Evolutionary conservation across 2,329 filamentous ascomycete species (phyloP).

Genomic region (Fusarium clavum): DNA sequence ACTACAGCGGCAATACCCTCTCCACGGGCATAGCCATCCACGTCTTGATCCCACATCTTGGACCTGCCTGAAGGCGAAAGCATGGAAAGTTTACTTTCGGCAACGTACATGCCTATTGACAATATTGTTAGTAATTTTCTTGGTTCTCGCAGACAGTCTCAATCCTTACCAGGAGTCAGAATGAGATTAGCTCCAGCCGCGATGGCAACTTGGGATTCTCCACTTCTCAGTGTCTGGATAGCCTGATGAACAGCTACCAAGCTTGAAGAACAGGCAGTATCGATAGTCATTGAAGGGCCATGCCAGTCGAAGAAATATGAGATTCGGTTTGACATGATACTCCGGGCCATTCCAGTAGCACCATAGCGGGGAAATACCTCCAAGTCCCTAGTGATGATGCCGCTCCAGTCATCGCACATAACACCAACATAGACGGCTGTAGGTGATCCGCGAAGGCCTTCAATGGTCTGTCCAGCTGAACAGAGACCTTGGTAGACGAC

Average conservation of each 20-base stretch:
- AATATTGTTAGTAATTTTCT: too few species aligned
- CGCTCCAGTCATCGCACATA: background rate
- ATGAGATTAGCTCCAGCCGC: constrained; percentile 2
- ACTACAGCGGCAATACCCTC: background rate
- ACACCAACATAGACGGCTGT: background rate
- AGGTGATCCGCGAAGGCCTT: background rate
- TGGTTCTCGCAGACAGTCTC: too few species aligned
- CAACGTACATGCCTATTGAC: too few species aligned
- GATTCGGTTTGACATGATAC: background rate
- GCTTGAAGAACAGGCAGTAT: background rate
- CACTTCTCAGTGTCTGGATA: background rate
- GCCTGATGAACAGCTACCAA: constrained; percentile 4
- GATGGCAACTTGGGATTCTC: background rate
- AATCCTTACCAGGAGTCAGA: background rate
- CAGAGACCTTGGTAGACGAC: background rate
- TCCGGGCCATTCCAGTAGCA: background rate
- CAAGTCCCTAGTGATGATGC: background rate
- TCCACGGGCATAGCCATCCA: background rate
- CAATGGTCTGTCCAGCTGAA: background rate
- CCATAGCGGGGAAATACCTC: background rate
- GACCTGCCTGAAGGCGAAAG: background rate
- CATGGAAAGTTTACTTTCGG: background rate
- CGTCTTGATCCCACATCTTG: background rate
- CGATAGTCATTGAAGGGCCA: background rate
- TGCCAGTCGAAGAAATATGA: constrained; percentile 9